Evolutionary conservation across 306 rosid species (phyloP).

Genomic region (Inga leiocalycina): DNA sequence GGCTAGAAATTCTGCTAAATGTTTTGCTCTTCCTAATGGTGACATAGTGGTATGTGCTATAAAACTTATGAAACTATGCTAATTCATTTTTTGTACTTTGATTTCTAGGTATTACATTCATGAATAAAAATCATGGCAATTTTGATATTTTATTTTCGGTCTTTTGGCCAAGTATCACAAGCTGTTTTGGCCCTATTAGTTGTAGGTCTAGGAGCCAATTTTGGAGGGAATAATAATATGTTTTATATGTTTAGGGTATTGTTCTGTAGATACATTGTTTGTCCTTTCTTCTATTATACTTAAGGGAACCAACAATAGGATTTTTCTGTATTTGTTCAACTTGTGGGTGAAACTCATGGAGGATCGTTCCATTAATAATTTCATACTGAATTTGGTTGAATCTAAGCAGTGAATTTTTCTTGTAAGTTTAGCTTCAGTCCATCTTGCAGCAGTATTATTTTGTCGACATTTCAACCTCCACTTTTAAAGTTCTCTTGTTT

Average conservation of each 20-base stretch:
- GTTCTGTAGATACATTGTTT: slow-evolving; percentile 4
- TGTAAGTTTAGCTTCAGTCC: background rate
- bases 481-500: slow-evolving; percentile 24
- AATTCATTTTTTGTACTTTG: background rate
- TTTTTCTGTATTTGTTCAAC: background rate
- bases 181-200: background rate
- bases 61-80: slow-evolving; percentile 40
- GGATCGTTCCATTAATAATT: background rate
- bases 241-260: background rate
- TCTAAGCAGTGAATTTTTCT: slow-evolving; percentile 8
- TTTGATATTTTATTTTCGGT: background rate
- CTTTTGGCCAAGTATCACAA: background rate
- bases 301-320: slow-evolving; percentile 8
- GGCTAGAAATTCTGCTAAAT: slow-evolving; percentile 78
- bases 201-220: background rate
- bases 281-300: slow-evolving; percentile 9
- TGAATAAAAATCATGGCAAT: background rate
- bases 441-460: slow-evolving; percentile 8
- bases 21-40: slow-evolving; percentile 86
- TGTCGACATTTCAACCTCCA: slow-evolving; percentile 5
- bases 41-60: slow-evolving; percentile 88
- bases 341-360: background rate
- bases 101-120: background rate
- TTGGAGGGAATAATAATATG: background rate
- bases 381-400: slow-evolving; percentile 25